These are phyloP conservation scores for Acanthamoeba royreba DNA, from an alignment of 208 protist species.

Conservation along the genomic window DNA sequence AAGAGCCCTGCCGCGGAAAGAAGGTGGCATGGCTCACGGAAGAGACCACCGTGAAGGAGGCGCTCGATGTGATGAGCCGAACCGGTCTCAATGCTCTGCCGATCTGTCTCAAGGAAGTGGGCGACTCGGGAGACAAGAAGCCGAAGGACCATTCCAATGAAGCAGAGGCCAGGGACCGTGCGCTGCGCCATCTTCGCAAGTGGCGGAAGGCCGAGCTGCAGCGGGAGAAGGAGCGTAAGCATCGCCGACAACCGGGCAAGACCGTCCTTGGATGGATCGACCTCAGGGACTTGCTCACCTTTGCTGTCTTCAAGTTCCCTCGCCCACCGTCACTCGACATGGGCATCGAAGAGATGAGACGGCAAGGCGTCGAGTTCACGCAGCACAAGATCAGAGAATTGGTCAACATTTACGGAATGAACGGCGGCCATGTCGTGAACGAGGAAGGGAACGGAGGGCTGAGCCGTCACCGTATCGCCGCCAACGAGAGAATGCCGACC, in stretches of 20 bases:
- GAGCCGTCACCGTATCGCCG: neutral
- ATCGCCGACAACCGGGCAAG: neutral
- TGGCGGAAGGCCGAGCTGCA: slow-evolving; percentile 4
- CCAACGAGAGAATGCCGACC: slow-evolving; percentile 1
- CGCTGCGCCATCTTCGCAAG: neutral
- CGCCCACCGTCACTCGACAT: neutral
- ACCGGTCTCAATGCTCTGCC: neutral
- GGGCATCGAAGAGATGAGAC: neutral
- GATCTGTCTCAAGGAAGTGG: slow-evolving; percentile 1
- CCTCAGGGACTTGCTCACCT: slow-evolving; percentile 7
- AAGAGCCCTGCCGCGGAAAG: neutral
- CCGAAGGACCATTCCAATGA: neutral
- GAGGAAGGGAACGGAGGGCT: neutral
- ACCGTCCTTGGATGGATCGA: slow-evolving; percentile 20
- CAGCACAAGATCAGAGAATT: slow-evolving; percentile 8
- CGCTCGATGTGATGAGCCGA: neutral
- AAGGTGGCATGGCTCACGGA: neutral
- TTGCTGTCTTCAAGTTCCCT: slow-evolving; percentile 10
- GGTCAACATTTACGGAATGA: slow-evolving; percentile 20
- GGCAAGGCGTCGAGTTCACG: slow-evolving; percentile 7
- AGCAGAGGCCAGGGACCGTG: neutral
- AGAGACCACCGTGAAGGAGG: slow-evolving; percentile 22
- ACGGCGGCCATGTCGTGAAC: neutral
- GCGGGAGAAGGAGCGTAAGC: neutral
- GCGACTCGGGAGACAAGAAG: neutral